Evolutionary conservation across 345 rosid genomes (phyloP), one percentile per base, ranked within the genome.

Genomic region (Passiflora organensis): DNA sequence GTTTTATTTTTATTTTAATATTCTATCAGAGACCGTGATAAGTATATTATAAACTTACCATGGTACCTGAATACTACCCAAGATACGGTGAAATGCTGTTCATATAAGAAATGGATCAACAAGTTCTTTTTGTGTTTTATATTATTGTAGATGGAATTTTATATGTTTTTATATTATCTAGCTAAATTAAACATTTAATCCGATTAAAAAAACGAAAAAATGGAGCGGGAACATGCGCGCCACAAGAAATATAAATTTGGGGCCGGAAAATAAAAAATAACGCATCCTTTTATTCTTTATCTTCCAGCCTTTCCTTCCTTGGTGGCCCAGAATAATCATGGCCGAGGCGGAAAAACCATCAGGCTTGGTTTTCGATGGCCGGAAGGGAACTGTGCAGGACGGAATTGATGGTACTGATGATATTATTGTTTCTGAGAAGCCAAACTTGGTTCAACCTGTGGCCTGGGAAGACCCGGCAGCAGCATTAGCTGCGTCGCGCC

Each of bases 401-500:
- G 62, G 47, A 0, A 32, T 32, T 15, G 53, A 58, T 2, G 53
- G 21, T 19, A 28, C 3, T 8, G 14, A 41, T 41, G 53, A 46
- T 1, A 43, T 45, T 11, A 17, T 47, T 46, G 6, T 45, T 9
- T 32, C 28, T 28, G 1, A 32, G 5, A 58, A 58, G 53, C 46
- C 46, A 46, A 18, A 53, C 20, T 32, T 47, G 44, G n/a, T 48
- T 17, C 34, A 21, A 0, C 51, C 34, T 28, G 3, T 8, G 3
- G 3, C 34, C 62, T 6, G 28, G 25, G 81, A 63, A 0, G 94
- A 86, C 60, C 99, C 99, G 3, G 89, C 78, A 3, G 89, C 86
- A 1, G 91, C 91, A 16, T 55, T 93, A 55, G 97, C 95, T 21
- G 63, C 69, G 43, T 74, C 78, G 11, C 80, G 99, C 38, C 97